These are phyloP conservation scores for Heliosperma pusillum DNA, from an alignment of 148 eudicot species.

Conservation along the genomic window DNA sequence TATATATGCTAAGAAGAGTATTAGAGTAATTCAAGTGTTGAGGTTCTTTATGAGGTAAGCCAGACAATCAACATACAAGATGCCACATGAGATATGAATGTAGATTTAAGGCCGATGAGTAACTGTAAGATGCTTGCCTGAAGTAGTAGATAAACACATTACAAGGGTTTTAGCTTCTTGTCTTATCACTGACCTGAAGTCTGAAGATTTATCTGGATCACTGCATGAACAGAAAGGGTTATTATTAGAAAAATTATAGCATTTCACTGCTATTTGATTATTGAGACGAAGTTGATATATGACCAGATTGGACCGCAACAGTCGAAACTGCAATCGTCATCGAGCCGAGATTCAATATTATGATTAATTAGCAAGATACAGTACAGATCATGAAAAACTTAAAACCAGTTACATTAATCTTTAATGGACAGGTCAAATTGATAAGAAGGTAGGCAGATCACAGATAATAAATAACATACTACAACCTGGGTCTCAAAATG, in stretches of 20 bases:
- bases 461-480: not conserved
- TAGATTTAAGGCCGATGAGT: not conserved
- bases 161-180: not conserved
- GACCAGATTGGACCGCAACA: too few relatives aligned
- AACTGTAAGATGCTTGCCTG: not conserved
- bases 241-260: not conserved
- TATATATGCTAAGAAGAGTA: not conserved
- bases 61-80: not conserved
- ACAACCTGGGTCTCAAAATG: not conserved
- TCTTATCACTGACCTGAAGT: not conserved
- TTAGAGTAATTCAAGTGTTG: not conserved
- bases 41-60: not conserved
- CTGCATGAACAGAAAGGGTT: not conserved
- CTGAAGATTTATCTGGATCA: not conserved
- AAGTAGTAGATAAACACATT: not conserved
- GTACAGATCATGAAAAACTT: not conserved
- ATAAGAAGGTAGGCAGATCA: not conserved
- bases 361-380: not conserved
- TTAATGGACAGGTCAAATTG: not conserved
- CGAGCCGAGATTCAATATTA: not conserved
- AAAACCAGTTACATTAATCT: not conserved
- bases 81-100: not conserved
- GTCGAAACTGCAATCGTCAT: too few relatives aligned
- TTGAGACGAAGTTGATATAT: too few relatives aligned
- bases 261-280: not conserved